Percentiles rank a stretch among this genome's conserved stretches.
Evolutionary conservation across 163 green algal species (phyloP).

Genomic region (Chloromonas sp.): DNA sequence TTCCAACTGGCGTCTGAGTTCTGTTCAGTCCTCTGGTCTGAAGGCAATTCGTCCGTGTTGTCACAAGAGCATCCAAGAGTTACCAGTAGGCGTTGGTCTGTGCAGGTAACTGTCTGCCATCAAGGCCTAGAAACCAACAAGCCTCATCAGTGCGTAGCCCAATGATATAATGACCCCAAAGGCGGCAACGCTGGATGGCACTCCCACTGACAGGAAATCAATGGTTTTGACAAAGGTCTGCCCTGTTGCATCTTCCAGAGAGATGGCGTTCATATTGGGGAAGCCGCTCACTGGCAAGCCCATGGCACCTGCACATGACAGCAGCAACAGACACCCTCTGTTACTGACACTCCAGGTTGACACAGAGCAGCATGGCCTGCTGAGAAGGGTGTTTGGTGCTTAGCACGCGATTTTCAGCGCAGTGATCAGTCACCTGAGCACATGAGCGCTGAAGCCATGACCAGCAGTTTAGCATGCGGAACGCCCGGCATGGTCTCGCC

Average conservation of each 20-base stretch:
- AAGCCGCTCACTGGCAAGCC: slow-evolving; percentile 71
- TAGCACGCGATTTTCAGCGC: too few species aligned
- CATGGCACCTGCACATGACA: slow-evolving; percentile 50
- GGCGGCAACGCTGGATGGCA: slow-evolving; percentile 44
- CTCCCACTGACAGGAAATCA: slow-evolving; percentile 63
- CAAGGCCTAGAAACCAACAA: slow-evolving; percentile 38
- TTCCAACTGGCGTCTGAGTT: too few species aligned
- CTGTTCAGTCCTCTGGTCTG: too few species aligned
- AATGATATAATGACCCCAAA: slow-evolving; percentile 61
- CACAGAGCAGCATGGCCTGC: too few species aligned
- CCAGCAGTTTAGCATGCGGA: slow-evolving; percentile 61
- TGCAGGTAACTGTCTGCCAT: too few species aligned
- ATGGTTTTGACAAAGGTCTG: slow-evolving; percentile 45
- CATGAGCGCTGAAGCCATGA: slow-evolving; percentile 71
- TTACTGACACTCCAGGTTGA: neutral
- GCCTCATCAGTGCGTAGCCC: slow-evolving; percentile 54
- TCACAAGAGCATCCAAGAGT: too few species aligned
- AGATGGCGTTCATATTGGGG: slow-evolving; percentile 73
- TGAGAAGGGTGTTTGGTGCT: too few species aligned
- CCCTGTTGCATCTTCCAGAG: slow-evolving; percentile 57
- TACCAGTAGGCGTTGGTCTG: too few species aligned
- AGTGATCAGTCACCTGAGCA: slow-evolving; percentile 44
- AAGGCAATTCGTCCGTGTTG: too few species aligned
- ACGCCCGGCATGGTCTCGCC: slow-evolving; percentile 45
- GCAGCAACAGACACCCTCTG: neutral